A percentile compares a stretch with the other conserved stretches of the same genome.
phyloP scores from a whole-genome alignment of 768 basidiomycete species.

The Plicaturopsis crispa region DNA sequence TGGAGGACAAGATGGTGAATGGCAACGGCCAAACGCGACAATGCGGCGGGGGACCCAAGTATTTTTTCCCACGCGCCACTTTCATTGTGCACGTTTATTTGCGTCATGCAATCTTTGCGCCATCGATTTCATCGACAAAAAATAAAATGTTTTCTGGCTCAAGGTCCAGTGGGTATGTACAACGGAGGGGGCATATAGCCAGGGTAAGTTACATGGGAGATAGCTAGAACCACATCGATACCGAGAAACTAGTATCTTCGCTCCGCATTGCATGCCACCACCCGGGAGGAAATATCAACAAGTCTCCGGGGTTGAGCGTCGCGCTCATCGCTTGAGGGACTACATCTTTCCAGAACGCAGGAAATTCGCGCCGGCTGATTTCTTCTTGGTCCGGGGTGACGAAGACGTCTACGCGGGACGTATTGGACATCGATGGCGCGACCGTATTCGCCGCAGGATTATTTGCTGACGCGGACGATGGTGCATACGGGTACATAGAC shows the following conservation, averaged over 20 bases:
- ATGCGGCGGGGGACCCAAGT: conserved; percentile 9
- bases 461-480: conserved; percentile 15
- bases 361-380: conserved; percentile 22
- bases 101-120: too few relatives aligned
- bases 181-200: too few relatives aligned
- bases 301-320: conserved; percentile 73
- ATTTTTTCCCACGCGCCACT: neutral
- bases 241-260: conserved; percentile 75
- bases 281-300: conserved; percentile 83
- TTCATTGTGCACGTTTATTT: too few relatives aligned
- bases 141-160: too few relatives aligned
- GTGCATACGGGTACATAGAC: conserved; percentile 53
- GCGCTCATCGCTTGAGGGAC: conserved; percentile 51
- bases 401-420: conserved; percentile 80
- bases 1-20: neutral
- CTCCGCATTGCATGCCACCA: conserved; percentile 95
- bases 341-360: conserved; percentile 50
- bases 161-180: too few relatives aligned
- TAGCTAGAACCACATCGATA: conserved; percentile 96
- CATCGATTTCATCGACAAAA: too few relatives aligned
- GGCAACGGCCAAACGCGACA: conserved; percentile 10
- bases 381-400: conserved; percentile 14
- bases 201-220: too few relatives aligned
- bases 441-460: conserved; percentile 31
- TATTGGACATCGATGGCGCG: conserved; percentile 63